phyloP scores from a whole-genome alignment of 1,139 yeast genomes.

The Hyphopichia fennica region DNA sequence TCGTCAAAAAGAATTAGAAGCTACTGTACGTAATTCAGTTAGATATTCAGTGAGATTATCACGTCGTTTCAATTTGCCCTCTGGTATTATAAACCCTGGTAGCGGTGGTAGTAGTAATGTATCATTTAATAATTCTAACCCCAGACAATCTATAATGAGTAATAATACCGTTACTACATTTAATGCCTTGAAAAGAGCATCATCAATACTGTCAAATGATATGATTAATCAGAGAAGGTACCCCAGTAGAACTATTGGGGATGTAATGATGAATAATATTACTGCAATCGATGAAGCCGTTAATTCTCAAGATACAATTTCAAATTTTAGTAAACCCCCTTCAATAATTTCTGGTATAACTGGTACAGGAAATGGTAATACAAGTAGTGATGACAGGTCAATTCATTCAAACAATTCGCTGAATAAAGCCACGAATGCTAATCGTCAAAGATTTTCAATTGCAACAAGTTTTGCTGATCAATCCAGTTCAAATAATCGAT shows the following conservation, averaged over 20 bases:
- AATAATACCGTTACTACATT: conserved; percentile 16
- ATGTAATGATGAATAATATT: conserved; percentile 59
- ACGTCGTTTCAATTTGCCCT: conserved; percentile 33
- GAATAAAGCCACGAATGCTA: conserved; percentile 1
- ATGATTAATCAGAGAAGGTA: conserved; percentile 12
- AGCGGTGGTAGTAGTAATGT: conserved; percentile 20
- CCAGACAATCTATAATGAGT: conserved; percentile 23
- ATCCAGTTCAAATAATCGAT: conserved; percentile 28
- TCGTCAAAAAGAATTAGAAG: conserved; percentile 67
- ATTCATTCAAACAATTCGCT: conserved; percentile 12
- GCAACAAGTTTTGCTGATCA: conserved; percentile 32
- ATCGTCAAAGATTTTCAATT: conserved; percentile 30
- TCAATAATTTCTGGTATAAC: conserved; percentile 19
- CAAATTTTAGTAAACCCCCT: conserved; percentile 22
- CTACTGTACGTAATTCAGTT: conserved; percentile 82
- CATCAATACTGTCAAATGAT: conserved; percentile 25
- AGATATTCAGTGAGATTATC: conserved; percentile 69
- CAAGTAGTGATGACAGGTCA: conserved; percentile 14
- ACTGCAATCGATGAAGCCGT: conserved; percentile 62
- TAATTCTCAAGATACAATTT: conserved; percentile 21
- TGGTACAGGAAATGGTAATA: conserved; percentile 4
- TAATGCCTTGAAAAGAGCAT: conserved; percentile 16
- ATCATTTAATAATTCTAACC: conserved; percentile 16
- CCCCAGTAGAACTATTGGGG: conserved; percentile 58
- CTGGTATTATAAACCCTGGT: conserved; percentile 17